Evolutionary conservation across 768 basidiomycete genomes (phyloP).

Genomic region (Kwoniella europaea): DNA sequence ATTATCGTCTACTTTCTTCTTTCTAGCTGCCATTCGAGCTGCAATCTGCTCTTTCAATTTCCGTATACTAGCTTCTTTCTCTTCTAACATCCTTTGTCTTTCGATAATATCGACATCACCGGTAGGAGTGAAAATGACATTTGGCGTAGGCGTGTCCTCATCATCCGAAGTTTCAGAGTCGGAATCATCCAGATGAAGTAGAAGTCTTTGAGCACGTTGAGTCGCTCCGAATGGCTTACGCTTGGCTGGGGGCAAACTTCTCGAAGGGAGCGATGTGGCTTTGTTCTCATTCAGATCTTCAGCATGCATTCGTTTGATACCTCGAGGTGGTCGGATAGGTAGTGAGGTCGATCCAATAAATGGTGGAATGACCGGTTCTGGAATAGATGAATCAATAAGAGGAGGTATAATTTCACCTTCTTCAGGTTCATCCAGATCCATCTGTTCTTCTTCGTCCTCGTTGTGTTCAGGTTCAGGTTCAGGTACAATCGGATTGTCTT

Average conservation of each 20-base stretch:
- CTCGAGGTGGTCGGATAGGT: constrained; percentile 24
- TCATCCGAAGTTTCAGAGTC: constrained; percentile 31
- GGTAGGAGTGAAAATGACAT: neutral
- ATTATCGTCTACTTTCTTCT: constrained; percentile 3
- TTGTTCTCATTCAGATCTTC: constrained; percentile 47
- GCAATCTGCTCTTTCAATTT: constrained; percentile 45
- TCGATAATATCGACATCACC: constrained; percentile 18
- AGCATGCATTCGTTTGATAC: constrained; percentile 39
- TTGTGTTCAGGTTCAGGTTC: neutral
- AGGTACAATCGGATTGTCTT: neutral
- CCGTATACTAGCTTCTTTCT: constrained; percentile 46
- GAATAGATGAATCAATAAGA: constrained; percentile 2
- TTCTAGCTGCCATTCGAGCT: constrained; percentile 32
- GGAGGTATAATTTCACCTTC: constrained; percentile 43
- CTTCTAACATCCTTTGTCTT: constrained; percentile 32
- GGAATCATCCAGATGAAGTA: constrained; percentile 42
- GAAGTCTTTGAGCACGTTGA: constrained; percentile 32
- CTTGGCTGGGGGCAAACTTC: constrained; percentile 24
- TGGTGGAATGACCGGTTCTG: constrained; percentile 10
- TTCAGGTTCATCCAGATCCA: constrained; percentile 41
- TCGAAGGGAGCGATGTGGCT: constrained; percentile 28
- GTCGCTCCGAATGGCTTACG: constrained; percentile 30
- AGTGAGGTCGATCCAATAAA: neutral
- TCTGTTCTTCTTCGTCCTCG: constrained; percentile 24
- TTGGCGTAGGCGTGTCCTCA: constrained; percentile 8